Base-by-base conservation (phyloP, 352 stramenopile genomes). In the Phytophthora citrophthora region DNA sequence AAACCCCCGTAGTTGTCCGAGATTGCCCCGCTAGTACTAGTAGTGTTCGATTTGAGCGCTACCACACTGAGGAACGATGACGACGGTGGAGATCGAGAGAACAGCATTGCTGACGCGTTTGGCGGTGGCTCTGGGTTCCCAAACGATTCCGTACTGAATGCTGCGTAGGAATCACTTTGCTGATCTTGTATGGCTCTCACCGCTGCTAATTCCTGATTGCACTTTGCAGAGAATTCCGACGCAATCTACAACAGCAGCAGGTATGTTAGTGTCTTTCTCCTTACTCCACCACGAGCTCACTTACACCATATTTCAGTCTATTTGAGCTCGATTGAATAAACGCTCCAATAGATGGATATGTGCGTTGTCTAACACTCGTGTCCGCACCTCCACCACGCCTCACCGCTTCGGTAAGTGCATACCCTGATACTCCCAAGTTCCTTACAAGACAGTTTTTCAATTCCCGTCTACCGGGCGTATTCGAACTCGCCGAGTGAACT, bases 401-500 rank as follows among this genome's bases (percentile, higher is more conserved):
- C 7, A 62, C 34, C 3, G 76, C 79, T 29, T 91, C 81, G 4
- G 67, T 69, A 38, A 91, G 70, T 36, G 72, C 79, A 54, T 88
- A 91, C 1, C 81, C 81, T 5, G 50, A 10, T 18, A 60, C 39
- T 4, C 83, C 83, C 13, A 81, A 50, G 56, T 92, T 90, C 34
- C 78, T 76, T 27, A 94, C 78, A 9, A 94, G 68, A 23, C 86
- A 87, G 54, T 94, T 94, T 27, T 88, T 88, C 20, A 89, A 66
- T 67, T 91, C 86, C 16, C 79, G 73, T 9, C 64, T 51, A 0
- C 81, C 80, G 24, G 67, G 68, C 52, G 62, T 76, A 2, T 34
- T 61, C 16, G 63, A 72, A 3, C 50, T 70, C 1, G 34, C 12
- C 5, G 71, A 39, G 58, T 91, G 80, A 34, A 93, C 62, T 61